Percentiles rank a stretch among this genome's conserved stretches.
These are phyloP conservation scores for Cladorrhinum sp. DNA, from an alignment of 2,329 filamentous ascomycete genomes.

Conservation along the genomic window DNA sequence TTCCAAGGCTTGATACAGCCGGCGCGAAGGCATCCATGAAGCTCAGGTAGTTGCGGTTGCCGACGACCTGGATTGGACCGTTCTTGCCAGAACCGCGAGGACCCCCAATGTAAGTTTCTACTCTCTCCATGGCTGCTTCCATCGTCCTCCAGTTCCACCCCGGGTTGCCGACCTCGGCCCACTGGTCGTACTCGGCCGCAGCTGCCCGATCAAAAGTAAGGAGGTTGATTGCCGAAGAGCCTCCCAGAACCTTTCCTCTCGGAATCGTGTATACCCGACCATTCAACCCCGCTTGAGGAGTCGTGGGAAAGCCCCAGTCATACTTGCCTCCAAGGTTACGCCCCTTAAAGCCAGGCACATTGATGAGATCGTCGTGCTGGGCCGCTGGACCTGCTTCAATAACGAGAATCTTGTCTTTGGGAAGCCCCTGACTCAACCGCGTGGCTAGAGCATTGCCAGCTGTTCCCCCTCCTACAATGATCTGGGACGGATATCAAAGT, in stretches of 20 bases:
- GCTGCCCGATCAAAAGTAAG: conserved; percentile 37
- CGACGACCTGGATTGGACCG: conserved; percentile 27
- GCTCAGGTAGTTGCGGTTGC: conserved; percentile 42
- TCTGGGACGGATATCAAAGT: not conserved
- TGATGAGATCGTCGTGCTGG: conserved; percentile 32
- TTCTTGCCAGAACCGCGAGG: conserved; percentile 15
- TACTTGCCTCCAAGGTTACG: conserved; percentile 28
- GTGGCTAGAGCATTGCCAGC: conserved; percentile 10
- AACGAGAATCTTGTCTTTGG: conserved; percentile 14
- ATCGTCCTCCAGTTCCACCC: conserved; percentile 30
- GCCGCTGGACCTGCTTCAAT: conserved; percentile 33
- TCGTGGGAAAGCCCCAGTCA: conserved; percentile 45
- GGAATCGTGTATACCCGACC: conserved; percentile 41
- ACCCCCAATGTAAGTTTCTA: conserved; percentile 25
- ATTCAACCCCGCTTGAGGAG: conserved; percentile 39
- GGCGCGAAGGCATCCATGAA: conserved; percentile 44
- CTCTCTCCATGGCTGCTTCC: conserved; percentile 26
- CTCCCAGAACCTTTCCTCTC: conserved; percentile 48
- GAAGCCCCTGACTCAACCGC: conserved; percentile 11
- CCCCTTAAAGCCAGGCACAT: conserved; percentile 33
- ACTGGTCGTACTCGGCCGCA: conserved; percentile 37
- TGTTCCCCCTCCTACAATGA: conserved; percentile 16
- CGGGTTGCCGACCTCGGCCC: conserved; percentile 36
- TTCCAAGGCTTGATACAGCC: conserved; percentile 44
- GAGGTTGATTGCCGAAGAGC: conserved; percentile 46